Base-by-base conservation (phyloP, 2,329 filamentous ascomycete species). In the Diplodia mutila region DNA sequence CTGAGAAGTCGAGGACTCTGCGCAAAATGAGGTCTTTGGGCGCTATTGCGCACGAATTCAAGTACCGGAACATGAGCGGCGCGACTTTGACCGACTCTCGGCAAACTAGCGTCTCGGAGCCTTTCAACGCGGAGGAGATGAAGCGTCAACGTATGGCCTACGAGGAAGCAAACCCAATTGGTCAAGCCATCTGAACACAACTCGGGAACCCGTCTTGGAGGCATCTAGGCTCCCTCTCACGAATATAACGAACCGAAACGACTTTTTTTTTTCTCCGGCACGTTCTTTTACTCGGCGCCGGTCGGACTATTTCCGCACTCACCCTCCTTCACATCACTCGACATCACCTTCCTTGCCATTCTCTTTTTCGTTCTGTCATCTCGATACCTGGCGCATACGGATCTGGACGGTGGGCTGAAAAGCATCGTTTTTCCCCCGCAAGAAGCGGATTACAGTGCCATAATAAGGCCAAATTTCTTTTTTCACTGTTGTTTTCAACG, bases 101-200 rank as follows among this genome's bases (percentile, higher is more conserved):
- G 54, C 55, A 67, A 11, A 48, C 53, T 12, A 79, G 77, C 68
- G 75, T 78, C 59, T 72, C 72, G 7, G 69, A 72, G 32, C 74
- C 75, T 12, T 79, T 78, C 69, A 72, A 79, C 67, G 69, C 74
- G 2, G 73, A 77, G 55, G 72, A 77, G 69, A 79, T 80, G 78
- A 77, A 73, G 68, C 76, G 74, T 61, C 74, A 76, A 21, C 76
- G 77, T 23, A 69, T 72, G 67, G 68, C 76, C 66, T 79, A 79
- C 73, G 76, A 79, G 54, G 59, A 63, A 27, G 23, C 59, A 11
- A 71, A 75, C 34, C 72, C 73, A 3, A 70, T 61, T 18, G 65
- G 65, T 42, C 54, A 67, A n/a, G 54, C 55, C 23, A 61, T 67
- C 55, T 66, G 32, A 65, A 55, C 16, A 53, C 49, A 39, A 61